Evolutionary conservation across 2,329 filamentous ascomycete genomes (phyloP), one percentile per base, ranked within the genome.

Genomic region (Pseudogymnoascus destructans): DNA sequence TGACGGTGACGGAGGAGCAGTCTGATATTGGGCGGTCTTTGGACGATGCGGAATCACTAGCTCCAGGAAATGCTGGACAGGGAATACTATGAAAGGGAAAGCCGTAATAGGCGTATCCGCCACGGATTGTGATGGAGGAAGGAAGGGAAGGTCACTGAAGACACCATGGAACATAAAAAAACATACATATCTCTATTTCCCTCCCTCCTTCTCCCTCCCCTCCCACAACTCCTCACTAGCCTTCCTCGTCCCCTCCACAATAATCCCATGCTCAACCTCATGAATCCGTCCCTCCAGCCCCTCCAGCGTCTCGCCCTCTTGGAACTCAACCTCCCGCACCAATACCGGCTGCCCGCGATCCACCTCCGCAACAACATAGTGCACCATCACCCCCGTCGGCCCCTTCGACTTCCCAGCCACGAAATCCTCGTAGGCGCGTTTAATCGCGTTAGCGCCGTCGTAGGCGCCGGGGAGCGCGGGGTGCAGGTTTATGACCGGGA

Each of bases 351-450:
- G 75, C 2, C 90, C 90, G 66, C 85, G 79, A 73, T 95, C 90
- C 58, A 95, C 89, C 69, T 92, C 82, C 7, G 74, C 75, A 61
- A 87, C 84, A 52, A 95, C 89, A 71, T 91, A 85, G 73, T 95
- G 90, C 13, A 89, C 82, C 91, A 95, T 95, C 58, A 95, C 84
- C 0, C 91, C 90, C 0, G 81, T 90, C 63, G 77, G 79, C 63
- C 79, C 78, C 63, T 86, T 78, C 65, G 84, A 79, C 62, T 78
- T 79, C 5, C 79, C 79, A 1, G 72, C 73, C 68, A 83, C 71
- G 68, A 87, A 90, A 59, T 88, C 89, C 52, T 80, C 77, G 71
- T 82, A 89, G 2, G 90, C 89, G 21, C 88, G 77, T 65, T 86
- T 81, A 65, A 95, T 95, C 13, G 89, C 90, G 63, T 79, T 74